Base-by-base conservation (phyloP, 1,139 yeast species). In the Kurtzmaniella quercitrusa region DNA sequence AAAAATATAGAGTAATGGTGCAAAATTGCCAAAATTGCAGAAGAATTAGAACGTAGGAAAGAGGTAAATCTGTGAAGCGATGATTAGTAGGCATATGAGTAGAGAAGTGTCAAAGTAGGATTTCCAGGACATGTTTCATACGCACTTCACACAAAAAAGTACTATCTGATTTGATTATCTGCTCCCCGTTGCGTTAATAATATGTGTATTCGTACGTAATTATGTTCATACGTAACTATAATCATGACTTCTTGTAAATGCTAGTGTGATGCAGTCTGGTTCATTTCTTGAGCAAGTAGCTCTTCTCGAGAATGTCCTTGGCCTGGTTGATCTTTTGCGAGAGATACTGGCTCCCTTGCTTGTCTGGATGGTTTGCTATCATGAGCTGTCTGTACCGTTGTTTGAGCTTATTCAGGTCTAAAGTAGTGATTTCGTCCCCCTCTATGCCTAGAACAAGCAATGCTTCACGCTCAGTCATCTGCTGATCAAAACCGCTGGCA, bases 261-360 rank as follows among this genome's bases (percentile, higher is more conserved):
- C 16, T 31, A 9, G 9, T n/a, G 36, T 31, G 18, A 12, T 12
- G 18, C 14, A 3, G 12, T 27, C 31, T 31, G 11, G 36, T 14
- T 50, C 15, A 34, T 18, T 34, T 34, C 15, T 42, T 65, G 41
- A 70, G 56, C 55, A 77, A 56, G 55, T 77, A 77, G 56, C 85
- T 79, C 46, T 68, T 68, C 44, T 82, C 87, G 43, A 85, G 62
- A 1, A 83, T 60, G 39, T 82, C 88, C 50, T 79, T 80, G 1
- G 95, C 95, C 58, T 81, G 83, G 59, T 87, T 86, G 47, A 87
- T 80, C 58, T 86, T 84, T 70, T 81, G 81, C 2, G 88, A 82
- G 41, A 86, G 50, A 54, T 80, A 85, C 42, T 77, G 75, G 51
- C 89, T 81, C 0, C 95, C 95, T 5, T 85, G 82, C 50, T 73